phyloP scores from a whole-genome alignment of 176 grass and related monocot species.

The Urochloa ruziziensis region DNA sequence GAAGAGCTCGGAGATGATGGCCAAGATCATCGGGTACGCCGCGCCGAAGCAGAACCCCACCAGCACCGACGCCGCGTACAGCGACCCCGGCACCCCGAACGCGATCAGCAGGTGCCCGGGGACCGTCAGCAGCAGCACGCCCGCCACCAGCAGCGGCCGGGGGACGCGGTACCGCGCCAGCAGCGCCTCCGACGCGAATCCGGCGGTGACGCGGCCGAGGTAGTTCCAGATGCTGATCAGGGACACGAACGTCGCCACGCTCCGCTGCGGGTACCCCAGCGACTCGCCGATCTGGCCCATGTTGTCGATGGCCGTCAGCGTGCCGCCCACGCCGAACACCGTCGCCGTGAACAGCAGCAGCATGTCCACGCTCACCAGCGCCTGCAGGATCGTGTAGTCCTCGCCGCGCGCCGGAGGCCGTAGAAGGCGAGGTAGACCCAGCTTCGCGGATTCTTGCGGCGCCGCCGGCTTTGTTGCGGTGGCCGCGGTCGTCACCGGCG shows the following conservation, averaged over 20 bases:
- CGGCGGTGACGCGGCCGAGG: constrained; percentile 40
- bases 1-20: constrained; percentile 47
- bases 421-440: too few species aligned
- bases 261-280: constrained; percentile 41
- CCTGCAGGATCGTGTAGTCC: constrained; percentile 79
- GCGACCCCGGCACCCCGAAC: constrained; percentile 32
- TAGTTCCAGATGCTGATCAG: constrained; percentile 66
- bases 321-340: constrained; percentile 50
- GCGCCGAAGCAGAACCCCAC: constrained; percentile 54
- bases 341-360: constrained; percentile 54
- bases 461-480: not conserved
- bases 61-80: constrained; percentile 37
- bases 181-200: constrained; percentile 40
- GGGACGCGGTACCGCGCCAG: not conserved
- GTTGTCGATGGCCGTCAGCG: constrained; percentile 67
- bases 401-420: constrained; percentile 54
- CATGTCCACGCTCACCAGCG: constrained; percentile 78
- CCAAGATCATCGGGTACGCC: constrained; percentile 35
- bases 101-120: constrained; percentile 36
- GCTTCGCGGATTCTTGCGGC: too few species aligned
- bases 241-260: constrained; percentile 49
- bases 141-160: constrained; percentile 28
- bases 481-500: not conserved
- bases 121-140: constrained; percentile 25
- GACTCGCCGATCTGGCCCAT: constrained; percentile 67